Evolutionary conservation across 208 protist species (phyloP).

Genomic region (Herpetomonas samuelpessoai): DNA sequence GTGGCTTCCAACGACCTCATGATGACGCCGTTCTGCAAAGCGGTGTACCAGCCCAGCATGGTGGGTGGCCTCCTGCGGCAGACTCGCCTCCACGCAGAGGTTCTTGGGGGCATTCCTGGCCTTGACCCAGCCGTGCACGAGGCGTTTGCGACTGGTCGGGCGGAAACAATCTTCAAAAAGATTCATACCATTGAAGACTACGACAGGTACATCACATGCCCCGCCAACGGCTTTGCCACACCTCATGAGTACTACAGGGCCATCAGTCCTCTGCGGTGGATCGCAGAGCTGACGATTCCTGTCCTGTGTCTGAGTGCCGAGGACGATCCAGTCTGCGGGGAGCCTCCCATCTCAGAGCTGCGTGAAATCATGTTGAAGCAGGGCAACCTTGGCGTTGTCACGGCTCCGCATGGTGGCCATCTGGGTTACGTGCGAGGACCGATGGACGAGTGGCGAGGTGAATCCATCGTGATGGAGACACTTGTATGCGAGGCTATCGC

Average conservation of each 20-base stretch:
- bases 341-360: conserved; percentile 24
- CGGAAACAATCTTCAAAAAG: conserved; percentile 25
- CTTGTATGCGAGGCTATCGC: conserved; percentile 17
- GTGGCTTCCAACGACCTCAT: conserved; percentile 35
- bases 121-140: conserved; percentile 26
- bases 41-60: conserved; percentile 64
- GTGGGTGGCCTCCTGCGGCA: conserved; percentile 36
- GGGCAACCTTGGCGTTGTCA: conserved; percentile 32
- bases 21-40: conserved; percentile 7
- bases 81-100: conserved; percentile 37
- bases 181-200: conserved; percentile 54
- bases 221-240: conserved; percentile 45
- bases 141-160: conserved; percentile 15
- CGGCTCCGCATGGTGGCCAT: conserved; percentile 54
- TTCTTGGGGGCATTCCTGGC: conserved; percentile 39
- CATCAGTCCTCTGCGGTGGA: conserved; percentile 41
- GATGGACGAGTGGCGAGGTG: conserved; percentile 32
- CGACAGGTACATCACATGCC: conserved; percentile 55
- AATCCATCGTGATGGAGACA: conserved; percentile 40
- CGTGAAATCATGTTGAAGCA: conserved; percentile 32
- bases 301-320: conserved; percentile 50
- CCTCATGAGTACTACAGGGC: conserved; percentile 63
- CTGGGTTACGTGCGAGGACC: conserved; percentile 47
- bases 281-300: conserved; percentile 45
- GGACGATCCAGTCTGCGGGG: conserved; percentile 60